Percentiles rank a stretch among this genome's conserved stretches.
Evolutionary conservation across 1,139 yeast species (phyloP).

Genomic region (Nadsonia commutata): DNA sequence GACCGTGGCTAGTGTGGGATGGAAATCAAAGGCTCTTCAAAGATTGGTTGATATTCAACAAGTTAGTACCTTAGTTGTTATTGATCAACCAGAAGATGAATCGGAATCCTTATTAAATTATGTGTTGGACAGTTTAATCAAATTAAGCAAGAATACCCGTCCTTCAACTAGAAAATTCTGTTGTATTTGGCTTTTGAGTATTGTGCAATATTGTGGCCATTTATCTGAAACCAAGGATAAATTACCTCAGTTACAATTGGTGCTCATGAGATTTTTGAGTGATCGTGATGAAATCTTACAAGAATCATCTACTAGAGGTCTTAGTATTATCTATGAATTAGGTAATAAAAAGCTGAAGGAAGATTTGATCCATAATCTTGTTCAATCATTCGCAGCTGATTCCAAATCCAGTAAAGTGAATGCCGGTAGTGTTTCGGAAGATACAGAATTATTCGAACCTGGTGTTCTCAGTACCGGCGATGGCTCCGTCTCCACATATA

Average conservation of each 20-base stretch:
- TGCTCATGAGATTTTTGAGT: constrained; percentile 60
- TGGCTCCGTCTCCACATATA: constrained; percentile 79
- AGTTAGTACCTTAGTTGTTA: constrained; percentile 5
- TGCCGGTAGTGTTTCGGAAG: constrained; percentile 61
- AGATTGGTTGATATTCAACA: constrained; percentile 35
- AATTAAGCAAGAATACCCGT: constrained; percentile 46
- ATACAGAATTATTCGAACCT: constrained; percentile 74
- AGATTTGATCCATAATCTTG: constrained; percentile 56
- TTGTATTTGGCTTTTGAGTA: constrained; percentile 73
- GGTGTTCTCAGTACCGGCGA: constrained; percentile 69
- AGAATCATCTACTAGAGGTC: constrained; percentile 83
- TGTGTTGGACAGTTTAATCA: constrained; percentile 35
- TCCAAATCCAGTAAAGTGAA: constrained; percentile 37
- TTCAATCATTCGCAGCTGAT: constrained; percentile 63
- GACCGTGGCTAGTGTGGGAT: constrained; percentile 57
- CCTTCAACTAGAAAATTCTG: constrained; percentile 64
- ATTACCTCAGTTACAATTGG: constrained; percentile 46
- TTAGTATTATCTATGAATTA: constrained; percentile 65
- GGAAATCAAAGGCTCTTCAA: constrained; percentile 47
- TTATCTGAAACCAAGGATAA: constrained; percentile 28
- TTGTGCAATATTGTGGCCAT: constrained; percentile 60
- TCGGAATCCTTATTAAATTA: constrained; percentile 9
- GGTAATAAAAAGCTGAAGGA: constrained; percentile 61
- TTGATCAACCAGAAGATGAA: constrained; percentile 5
- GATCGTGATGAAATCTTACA: constrained; percentile 76